Evolutionary conservation across 345 rosid genomes (phyloP).

Genomic region (Dipteronia dyeriana): DNA sequence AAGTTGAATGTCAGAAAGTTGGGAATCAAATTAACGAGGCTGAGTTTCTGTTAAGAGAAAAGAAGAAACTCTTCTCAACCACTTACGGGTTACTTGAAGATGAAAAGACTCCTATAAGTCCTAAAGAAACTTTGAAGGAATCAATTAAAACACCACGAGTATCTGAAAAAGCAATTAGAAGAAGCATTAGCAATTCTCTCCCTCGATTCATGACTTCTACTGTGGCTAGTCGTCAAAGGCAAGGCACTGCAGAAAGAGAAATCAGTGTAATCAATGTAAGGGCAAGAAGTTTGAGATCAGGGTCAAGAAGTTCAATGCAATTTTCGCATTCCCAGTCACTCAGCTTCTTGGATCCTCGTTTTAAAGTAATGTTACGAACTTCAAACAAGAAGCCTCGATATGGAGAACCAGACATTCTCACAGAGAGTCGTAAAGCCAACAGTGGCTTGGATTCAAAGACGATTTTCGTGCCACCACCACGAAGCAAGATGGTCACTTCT

Average conservation of each 20-base stretch:
- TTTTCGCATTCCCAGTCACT: conserved; percentile 60
- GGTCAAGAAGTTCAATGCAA: conserved; percentile 47
- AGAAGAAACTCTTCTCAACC: conserved; percentile 51
- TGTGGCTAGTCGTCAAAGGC: conserved; percentile 84
- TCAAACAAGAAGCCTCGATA: conserved; percentile 47
- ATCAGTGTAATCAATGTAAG: conserved; percentile 20
- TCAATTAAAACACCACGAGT: conserved; percentile 30
- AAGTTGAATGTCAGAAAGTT: conserved; percentile 50
- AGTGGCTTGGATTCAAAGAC: conserved; percentile 33
- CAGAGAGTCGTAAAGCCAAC: conserved; percentile 45
- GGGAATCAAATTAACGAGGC: conserved; percentile 47
- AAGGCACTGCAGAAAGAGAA: conserved; percentile 56
- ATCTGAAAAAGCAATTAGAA: conserved; percentile 36
- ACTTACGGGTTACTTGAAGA: conserved; percentile 29
- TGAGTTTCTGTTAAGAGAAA: conserved; percentile 50
- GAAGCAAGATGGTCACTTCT: conserved; percentile 61
- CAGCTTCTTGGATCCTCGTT: conserved; percentile 59
- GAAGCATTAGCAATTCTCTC: conserved; percentile 25
- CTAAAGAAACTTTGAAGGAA: conserved; percentile 30
- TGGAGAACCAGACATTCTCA: conserved; percentile 32
- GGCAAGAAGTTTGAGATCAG: conserved; percentile 42
- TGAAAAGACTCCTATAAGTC: conserved; percentile 27
- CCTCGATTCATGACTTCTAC: conserved; percentile 92
- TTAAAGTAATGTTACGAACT: conserved; percentile 44
- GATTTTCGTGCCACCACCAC: conserved; percentile 25